Evolutionary conservation across 441 rosid species (phyloP).

Genomic region (Geranium incanum): DNA sequence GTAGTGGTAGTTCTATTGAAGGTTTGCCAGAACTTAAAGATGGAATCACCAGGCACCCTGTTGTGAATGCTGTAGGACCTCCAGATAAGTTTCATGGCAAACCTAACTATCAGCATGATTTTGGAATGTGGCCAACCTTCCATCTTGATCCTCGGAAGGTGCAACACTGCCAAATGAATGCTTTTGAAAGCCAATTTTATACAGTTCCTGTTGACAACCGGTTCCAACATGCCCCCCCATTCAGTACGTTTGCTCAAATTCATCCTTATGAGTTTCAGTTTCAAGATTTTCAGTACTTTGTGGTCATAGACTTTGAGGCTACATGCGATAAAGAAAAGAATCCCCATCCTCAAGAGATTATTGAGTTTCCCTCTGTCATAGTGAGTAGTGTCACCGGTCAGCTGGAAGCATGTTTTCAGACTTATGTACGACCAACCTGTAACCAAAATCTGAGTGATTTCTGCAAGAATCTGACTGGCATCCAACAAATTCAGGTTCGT

Average conservation of each 20-base stretch:
- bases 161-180: constrained; percentile 34
- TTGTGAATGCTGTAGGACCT: constrained; percentile 31
- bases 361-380: constrained; percentile 64
- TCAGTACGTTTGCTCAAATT: constrained; percentile 26
- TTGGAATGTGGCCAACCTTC: constrained; percentile 36
- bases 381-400: constrained; percentile 56
- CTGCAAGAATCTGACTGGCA: constrained; percentile 67
- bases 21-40: constrained; percentile 31
- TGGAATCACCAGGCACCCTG: constrained; percentile 24
- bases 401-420: constrained; percentile 59
- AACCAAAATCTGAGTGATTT: constrained; percentile 54
- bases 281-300: constrained; percentile 62
- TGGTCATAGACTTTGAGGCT: constrained; percentile 73
- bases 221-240: constrained; percentile 34
- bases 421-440: constrained; percentile 59
- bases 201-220: constrained; percentile 34
- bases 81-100: constrained; percentile 34
- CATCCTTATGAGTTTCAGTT: constrained; percentile 32
- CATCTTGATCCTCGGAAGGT: constrained; percentile 35
- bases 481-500: constrained; percentile 52
- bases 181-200: constrained; percentile 36
- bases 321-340: constrained; percentile 58
- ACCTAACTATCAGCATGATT: constrained; percentile 35
- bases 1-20: constrained; percentile 35
- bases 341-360: constrained; percentile 67